Evolutionary conservation across 2,329 filamentous ascomycete genomes (phyloP), one percentile per base, ranked within the genome.

Genomic region (Aspergillus puulaauensis): DNA sequence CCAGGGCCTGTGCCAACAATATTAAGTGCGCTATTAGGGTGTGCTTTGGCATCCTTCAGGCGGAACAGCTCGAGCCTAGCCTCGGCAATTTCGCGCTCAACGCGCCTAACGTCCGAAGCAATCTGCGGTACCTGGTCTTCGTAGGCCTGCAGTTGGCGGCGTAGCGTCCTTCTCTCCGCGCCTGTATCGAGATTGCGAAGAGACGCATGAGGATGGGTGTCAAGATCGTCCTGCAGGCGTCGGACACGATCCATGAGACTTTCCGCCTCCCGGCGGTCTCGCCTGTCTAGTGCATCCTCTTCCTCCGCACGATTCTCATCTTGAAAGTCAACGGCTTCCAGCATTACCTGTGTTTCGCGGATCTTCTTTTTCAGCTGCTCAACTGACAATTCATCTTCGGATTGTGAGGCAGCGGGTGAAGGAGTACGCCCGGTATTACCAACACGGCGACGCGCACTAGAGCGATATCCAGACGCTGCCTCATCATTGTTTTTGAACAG

Each of bases 271-370:
- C 90, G 89, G 55, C 92, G 86, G 73, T 99, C 95, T 61, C 91
- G 86, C 52, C 93, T 86, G 72, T 99, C 95, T 44, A 98, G 83
- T 17, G 90, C 87, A 66, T 97, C 93, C 63, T 99, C 93, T 70
- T 98, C 90, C 67, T 99, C 95, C 4, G 86, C 84, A 39, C 88
- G 86, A 70, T 90, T 91, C 77, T 98, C 93, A 66, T 98, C 95
- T 62, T 90, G 89, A 74, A 97, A 97, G 71, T 99, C 95, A 78
- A 97, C 93, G 0, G 95, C 95, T 75, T 99, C 93, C 14, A 99
- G 81, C 62, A 99, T 81, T 43, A 99, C 88, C 75, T 97, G 91
- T 77, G 96, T 95, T 80, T 99, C 95, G 56, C 88, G 88, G 59
- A 99, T 91, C 73, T 90, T 91, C 80, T 99, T 99, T 66, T 86